phyloP scores from a whole-genome alignment of 805 yeast genomes.

The Candida yuanshanica region DNA sequence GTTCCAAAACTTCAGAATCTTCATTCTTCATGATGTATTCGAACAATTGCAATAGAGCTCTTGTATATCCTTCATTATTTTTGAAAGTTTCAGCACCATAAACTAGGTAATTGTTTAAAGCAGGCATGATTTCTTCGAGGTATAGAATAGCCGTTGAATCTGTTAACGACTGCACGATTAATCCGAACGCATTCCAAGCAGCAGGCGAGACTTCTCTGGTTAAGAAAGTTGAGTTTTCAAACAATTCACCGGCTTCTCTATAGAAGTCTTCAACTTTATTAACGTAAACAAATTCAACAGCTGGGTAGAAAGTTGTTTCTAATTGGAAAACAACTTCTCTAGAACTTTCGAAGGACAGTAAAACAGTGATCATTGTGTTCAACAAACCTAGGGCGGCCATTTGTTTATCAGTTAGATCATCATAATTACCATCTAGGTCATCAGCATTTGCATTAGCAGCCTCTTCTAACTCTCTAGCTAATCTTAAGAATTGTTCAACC shows the following conservation, averaged over 20 bases:
- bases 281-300: slow-evolving; percentile 58
- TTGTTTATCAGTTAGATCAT: slow-evolving; percentile 58
- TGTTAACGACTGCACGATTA: slow-evolving; percentile 34
- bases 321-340: slow-evolving; percentile 55
- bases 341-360: slow-evolving; percentile 79
- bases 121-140: slow-evolving; percentile 70
- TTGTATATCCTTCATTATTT: slow-evolving; percentile 39
- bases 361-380: slow-evolving; percentile 75
- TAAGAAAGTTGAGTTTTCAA: slow-evolving; percentile 60
- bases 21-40: slow-evolving; percentile 34
- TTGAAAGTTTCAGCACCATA: slow-evolving; percentile 49
- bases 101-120: slow-evolving; percentile 68
- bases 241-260: slow-evolving; percentile 71
- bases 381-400: slow-evolving; percentile 79
- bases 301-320: slow-evolving; percentile 65
- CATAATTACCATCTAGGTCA: slow-evolving; percentile 28
- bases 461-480: slow-evolving; percentile 67
- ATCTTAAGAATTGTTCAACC: slow-evolving; percentile 65
- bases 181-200: slow-evolving; percentile 69
- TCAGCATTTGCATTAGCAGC: slow-evolving; percentile 42
- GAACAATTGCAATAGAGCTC: slow-evolving; percentile 48
- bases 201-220: slow-evolving; percentile 55
- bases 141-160: slow-evolving; percentile 55
- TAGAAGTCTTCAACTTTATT: slow-evolving; percentile 68
- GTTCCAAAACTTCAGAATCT: slow-evolving; percentile 52